A percentile compares a stretch with the other conserved stretches of the same genome.
Conservation (phyloP, 306 rosid genomes). For the Acmispon strigosus region DNA sequence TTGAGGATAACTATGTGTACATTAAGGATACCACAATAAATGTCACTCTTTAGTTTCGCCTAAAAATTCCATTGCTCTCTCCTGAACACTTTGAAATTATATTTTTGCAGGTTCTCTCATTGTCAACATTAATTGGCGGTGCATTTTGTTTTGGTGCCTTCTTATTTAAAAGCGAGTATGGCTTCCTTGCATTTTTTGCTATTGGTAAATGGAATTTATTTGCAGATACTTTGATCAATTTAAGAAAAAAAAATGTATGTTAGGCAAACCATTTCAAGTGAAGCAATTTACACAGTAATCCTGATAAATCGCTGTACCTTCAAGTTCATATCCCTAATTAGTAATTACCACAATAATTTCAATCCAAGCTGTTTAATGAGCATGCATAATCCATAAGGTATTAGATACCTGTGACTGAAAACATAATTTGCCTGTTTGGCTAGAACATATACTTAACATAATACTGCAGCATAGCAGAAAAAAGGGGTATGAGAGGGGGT, state of each 20-base stretch:
- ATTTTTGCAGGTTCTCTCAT: slow-evolving; percentile 63
- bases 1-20: too few species aligned
- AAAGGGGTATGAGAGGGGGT: too few species aligned
- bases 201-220: slow-evolving; percentile 30
- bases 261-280: not conserved
- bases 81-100: not conserved
- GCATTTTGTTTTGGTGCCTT: slow-evolving; percentile 70
- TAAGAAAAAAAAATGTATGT: not conserved
- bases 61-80: slow-evolving; percentile 8
- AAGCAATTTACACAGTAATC: not conserved
- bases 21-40: too few species aligned
- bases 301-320: not conserved
- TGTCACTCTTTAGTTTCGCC: not conserved
- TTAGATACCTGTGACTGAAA: not conserved
- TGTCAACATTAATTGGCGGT: slow-evolving; percentile 58
- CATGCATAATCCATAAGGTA: not conserved
- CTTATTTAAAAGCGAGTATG: slow-evolving; percentile 58
- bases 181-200: slow-evolving; percentile 63
- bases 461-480: not conserved
- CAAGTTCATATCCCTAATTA: not conserved
- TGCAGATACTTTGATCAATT: not conserved
- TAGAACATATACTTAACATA: not conserved
- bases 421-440: not conserved
- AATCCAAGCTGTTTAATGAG: not conserved
- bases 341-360: not conserved